Conservation (phyloP, 176 grass and related monocot species). For the Cenchrus purpureus region DNA sequence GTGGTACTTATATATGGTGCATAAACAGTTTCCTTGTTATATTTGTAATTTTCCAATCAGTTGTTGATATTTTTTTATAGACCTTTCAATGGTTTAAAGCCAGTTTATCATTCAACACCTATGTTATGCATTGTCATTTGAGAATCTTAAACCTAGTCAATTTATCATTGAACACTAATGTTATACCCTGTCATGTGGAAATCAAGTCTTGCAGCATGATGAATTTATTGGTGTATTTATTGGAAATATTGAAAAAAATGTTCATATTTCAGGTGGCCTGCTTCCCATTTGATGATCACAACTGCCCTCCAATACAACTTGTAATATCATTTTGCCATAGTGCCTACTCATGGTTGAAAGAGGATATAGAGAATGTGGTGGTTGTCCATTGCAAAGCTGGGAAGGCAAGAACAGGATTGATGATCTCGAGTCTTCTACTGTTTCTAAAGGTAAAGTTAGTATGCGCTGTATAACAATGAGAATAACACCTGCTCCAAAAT, state of each 20-base stretch:
- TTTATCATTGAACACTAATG: neutral
- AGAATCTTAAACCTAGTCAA: neutral
- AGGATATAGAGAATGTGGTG: conserved; percentile 99
- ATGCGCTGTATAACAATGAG: conserved; percentile 18
- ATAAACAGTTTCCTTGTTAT: conserved; percentile 22
- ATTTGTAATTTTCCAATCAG: conserved; percentile 3
- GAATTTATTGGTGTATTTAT: neutral
- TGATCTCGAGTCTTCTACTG: conserved; percentile 96
- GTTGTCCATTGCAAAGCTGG: conserved; percentile 99
- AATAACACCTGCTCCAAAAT: neutral
- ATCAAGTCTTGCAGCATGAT: conserved; percentile 9
- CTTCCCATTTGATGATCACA: conserved; percentile 98
- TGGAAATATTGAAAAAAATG: conserved; percentile 23
- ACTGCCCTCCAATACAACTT: conserved; percentile 95
- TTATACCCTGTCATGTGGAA: neutral
- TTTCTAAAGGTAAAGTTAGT: conserved; percentile 78
- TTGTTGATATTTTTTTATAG: neutral
- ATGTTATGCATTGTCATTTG: neutral
- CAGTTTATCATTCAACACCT: neutral
- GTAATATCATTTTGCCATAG: conserved; percentile 98
- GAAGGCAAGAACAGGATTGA: conserved; percentile 93
- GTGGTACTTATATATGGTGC: neutral
- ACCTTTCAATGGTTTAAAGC: conserved; percentile 8
- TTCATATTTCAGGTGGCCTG: conserved; percentile 80
- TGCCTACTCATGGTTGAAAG: conserved; percentile 97